These are phyloP conservation scores for Alternaria brassicae DNA, from an alignment of 2,329 filamentous ascomycete species.

Conservation along the genomic window DNA sequence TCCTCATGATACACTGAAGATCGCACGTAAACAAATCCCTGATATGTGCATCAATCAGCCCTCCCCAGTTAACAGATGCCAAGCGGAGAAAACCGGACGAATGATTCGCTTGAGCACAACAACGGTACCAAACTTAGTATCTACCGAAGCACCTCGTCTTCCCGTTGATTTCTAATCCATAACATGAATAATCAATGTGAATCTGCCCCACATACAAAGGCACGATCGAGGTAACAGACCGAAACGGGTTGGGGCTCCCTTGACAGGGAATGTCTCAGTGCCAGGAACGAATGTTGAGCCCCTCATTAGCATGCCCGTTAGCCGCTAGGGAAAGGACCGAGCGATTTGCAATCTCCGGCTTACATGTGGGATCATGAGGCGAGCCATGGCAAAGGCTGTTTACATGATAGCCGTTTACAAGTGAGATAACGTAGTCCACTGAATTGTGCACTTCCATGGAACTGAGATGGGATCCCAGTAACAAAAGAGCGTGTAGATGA, in stretches of 20 bases:
- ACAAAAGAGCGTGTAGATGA: not conserved
- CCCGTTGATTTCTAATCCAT: not conserved
- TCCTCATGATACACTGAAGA: not conserved
- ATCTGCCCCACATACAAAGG: not conserved
- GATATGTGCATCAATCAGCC: not conserved
- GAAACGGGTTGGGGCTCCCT: not conserved
- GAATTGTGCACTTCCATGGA: not conserved
- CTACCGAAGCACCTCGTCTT: not conserved
- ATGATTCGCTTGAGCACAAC: accelerated
- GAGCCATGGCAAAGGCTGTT: not conserved
- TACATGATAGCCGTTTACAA: no score
- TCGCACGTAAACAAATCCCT: not conserved
- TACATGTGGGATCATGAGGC: not conserved
- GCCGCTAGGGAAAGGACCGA: not conserved
- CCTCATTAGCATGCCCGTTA: not conserved
- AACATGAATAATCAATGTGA: not conserved
- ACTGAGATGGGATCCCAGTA: not conserved
- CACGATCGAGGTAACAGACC: not conserved
- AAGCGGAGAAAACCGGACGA: not conserved
- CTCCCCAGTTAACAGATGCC: not conserved
- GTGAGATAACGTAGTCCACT: not conserved
- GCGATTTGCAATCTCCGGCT: not conserved
- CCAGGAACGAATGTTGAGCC: not conserved
- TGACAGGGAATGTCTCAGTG: not conserved
- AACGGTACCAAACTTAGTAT: not conserved